Percentiles rank a stretch among this genome's conserved stretches.
Conservation (phyloP, 306 rosid species). For the Citrullus colocynthis region DNA sequence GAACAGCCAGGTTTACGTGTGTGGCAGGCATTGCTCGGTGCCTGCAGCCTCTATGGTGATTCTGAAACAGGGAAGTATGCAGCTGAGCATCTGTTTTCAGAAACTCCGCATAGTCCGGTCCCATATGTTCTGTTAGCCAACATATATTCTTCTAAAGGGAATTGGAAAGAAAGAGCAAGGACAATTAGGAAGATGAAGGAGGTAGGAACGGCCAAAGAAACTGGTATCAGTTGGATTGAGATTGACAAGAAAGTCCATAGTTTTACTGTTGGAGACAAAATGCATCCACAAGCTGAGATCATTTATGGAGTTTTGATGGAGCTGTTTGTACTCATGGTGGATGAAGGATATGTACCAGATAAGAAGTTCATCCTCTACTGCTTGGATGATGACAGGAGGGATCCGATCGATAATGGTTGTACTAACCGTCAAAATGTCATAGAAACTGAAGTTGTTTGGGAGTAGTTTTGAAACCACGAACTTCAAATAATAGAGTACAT, state of each 20-base stretch:
- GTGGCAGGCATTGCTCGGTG: slow-evolving; percentile 95
- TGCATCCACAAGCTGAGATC: slow-evolving; percentile 52
- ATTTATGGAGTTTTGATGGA: slow-evolving; percentile 41
- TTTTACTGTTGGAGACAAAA: slow-evolving; percentile 64
- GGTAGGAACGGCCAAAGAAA: slow-evolving; percentile 57
- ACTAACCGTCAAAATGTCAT: background rate
- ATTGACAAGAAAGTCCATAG: slow-evolving; percentile 51
- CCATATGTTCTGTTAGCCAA: slow-evolving; percentile 73
- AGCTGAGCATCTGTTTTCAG: slow-evolving; percentile 42
- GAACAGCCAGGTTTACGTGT: slow-evolving; percentile 42
- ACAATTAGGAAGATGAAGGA: slow-evolving; percentile 71
- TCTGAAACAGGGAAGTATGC: slow-evolving; percentile 65
- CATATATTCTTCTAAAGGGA: slow-evolving; percentile 70
- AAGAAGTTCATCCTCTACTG: slow-evolving; percentile 44
- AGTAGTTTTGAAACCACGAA: background rate
- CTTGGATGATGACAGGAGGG: slow-evolving; percentile 28
- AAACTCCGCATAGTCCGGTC: slow-evolving; percentile 45
- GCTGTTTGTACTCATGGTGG: slow-evolving; percentile 41
- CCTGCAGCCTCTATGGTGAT: slow-evolving; percentile 63
- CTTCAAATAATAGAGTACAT: too few species aligned
- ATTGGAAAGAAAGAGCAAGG: slow-evolving; percentile 78
- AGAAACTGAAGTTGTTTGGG: background rate
- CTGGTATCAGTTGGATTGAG: slow-evolving; percentile 78
- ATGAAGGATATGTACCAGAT: slow-evolving; percentile 74
- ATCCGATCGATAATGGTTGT: background rate